phyloP scores from a whole-genome alignment of 257 asterid species.

The Ilex aquifolium region DNA sequence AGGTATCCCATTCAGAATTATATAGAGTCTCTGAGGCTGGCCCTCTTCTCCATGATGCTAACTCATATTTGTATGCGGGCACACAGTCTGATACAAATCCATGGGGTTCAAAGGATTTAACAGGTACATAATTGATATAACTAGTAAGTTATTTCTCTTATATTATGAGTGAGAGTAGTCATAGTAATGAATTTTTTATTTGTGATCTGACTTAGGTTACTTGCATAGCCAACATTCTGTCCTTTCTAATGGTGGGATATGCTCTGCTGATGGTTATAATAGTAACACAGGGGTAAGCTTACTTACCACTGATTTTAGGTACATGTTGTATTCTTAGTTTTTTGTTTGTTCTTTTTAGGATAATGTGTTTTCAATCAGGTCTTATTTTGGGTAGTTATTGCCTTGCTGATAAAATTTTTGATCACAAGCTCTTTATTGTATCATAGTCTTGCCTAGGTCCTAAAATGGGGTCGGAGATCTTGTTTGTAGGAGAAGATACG shows the following conservation, averaged over 20 bases:
- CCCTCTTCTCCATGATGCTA: slow-evolving; percentile 20
- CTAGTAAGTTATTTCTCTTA: not conserved
- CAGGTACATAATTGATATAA: slow-evolving; percentile 32
- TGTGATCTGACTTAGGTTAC: slow-evolving; percentile 28
- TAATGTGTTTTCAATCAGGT: not conserved
- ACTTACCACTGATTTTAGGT: not conserved
- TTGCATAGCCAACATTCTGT: slow-evolving; percentile 21
- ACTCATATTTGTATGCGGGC: slow-evolving; percentile 16
- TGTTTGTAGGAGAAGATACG: no score
- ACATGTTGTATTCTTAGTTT: not conserved
- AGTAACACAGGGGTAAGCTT: slow-evolving; percentile 38
- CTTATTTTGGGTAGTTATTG: slow-evolving; percentile 3
- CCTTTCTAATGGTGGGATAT: slow-evolving; percentile 18
- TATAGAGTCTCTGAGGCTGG: slow-evolving; percentile 34
- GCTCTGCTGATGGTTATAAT: slow-evolving; percentile 13
- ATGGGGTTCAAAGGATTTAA: slow-evolving; percentile 19
- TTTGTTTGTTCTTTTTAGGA: slow-evolving; percentile 9
- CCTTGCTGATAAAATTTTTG: no score
- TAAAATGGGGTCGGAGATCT: no score
- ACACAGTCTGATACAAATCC: slow-evolving; percentile 18
- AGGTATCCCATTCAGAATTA: slow-evolving; percentile 35
- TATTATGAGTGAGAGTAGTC: slow-evolving; percentile 1
- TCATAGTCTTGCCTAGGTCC: no score
- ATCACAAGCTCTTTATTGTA: no score
- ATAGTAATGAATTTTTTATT: slow-evolving; percentile 11